Evolutionary conservation across 139 green algal genomes (phyloP).

Genomic region (Microglena sp.): DNA sequence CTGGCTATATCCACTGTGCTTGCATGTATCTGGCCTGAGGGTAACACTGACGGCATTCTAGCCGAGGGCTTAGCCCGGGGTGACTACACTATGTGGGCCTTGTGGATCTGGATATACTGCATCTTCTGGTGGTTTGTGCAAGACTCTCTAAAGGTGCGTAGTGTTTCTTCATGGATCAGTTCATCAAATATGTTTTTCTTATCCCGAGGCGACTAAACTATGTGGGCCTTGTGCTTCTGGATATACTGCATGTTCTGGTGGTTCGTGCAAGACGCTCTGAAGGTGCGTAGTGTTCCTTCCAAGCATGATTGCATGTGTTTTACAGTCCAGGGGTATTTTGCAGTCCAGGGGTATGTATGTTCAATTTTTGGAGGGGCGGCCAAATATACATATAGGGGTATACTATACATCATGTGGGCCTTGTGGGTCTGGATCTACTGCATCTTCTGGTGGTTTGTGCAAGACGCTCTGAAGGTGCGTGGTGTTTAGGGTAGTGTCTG

Average conservation of each 20-base stretch:
- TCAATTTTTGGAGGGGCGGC: no score
- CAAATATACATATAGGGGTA: no score
- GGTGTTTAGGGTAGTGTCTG: no score
- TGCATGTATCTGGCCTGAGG: constrained; percentile 54
- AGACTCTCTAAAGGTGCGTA: constrained; percentile 56
- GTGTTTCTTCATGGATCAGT: no score
- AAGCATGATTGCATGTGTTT: no score
- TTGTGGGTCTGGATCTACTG: constrained; percentile 80
- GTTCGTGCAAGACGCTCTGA: constrained; percentile 61
- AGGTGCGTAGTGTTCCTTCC: no score
- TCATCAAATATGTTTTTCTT: no score
- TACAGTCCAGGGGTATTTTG: no score
- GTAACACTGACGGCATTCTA: constrained; percentile 30
- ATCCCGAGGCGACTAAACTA: constrained; percentile 24
- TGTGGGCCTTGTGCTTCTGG: constrained; percentile 63
- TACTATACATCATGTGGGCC: constrained; percentile 38
- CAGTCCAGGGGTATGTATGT: no score
- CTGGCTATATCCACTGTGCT: constrained; percentile 57
- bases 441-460: constrained; percentile 67
- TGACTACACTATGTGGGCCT: constrained; percentile 32
- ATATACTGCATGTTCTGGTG: constrained; percentile 77
- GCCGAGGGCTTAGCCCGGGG: constrained; percentile 27
- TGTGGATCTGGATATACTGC: constrained; percentile 80
- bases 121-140: constrained; percentile 72
- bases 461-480: constrained; percentile 64